Evolutionary conservation across 176 grass and related monocot genomes (phyloP).

Genomic region (Calamus simplicifolius): DNA sequence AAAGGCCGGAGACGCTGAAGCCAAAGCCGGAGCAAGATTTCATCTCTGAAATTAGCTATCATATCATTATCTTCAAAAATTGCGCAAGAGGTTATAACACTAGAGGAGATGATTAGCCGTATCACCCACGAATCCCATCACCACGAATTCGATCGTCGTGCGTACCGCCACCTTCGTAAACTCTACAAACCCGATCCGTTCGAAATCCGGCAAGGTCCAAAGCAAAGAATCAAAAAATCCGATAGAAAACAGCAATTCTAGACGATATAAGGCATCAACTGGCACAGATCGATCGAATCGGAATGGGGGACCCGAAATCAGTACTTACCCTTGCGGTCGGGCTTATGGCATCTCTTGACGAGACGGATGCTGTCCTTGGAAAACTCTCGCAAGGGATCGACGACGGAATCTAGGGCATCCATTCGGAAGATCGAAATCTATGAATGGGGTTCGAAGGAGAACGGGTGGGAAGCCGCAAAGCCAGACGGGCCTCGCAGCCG

Average conservation of each 20-base stretch:
- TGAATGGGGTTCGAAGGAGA: too few species aligned
- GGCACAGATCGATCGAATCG: background rate
- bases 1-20: too few species aligned
- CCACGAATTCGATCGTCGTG: constrained; percentile 83
- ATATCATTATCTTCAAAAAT: too few species aligned
- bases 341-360: constrained; percentile 99
- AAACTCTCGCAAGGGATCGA: constrained; percentile 87
- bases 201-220: background rate
- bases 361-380: constrained; percentile 97
- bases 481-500: too few species aligned
- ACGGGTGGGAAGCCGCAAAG: too few species aligned
- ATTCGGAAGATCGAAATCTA: constrained; percentile 4
- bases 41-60: too few species aligned
- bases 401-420: constrained; percentile 92
- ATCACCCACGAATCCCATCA: constrained; percentile 94
- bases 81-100: too few species aligned
- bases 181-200: constrained; percentile 22
- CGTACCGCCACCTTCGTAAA: constrained; percentile 76
- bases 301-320: background rate
- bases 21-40: too few species aligned
- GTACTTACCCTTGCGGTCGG: constrained; percentile 53
- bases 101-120: too few species aligned
- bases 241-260: background rate
- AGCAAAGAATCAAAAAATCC: background rate
- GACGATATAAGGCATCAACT: background rate